phyloP scores from a whole-genome alignment of 2,329 filamentous ascomycete species.

The Macrophomina pseudophaseolina region DNA sequence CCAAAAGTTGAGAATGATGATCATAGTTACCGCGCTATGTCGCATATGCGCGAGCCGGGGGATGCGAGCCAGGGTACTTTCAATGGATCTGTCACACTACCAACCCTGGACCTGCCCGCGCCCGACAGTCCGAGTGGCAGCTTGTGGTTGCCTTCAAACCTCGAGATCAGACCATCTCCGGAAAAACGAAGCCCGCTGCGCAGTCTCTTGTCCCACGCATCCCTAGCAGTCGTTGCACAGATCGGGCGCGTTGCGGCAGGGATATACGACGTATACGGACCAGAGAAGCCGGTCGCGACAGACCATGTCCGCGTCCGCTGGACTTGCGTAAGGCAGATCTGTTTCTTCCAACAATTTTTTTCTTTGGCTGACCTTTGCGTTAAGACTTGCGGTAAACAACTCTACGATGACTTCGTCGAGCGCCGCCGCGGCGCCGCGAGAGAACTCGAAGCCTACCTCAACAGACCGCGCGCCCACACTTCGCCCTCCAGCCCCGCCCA shows the following conservation, averaged over 20 bases:
- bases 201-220: constrained; percentile 6
- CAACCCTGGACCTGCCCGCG: constrained; percentile 4
- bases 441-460: constrained; percentile 46
- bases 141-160: constrained; percentile 14
- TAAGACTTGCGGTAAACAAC: constrained; percentile 39
- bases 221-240: constrained; percentile 4
- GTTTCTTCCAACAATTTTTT: background rate
- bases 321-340: constrained; percentile 38
- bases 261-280: constrained; percentile 31
- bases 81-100: constrained; percentile 18
- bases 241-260: background rate
- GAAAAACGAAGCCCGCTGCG: background rate
- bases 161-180: constrained; percentile 18
- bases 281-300: constrained; percentile 37
- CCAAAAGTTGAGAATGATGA: background rate
- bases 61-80: background rate
- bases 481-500: constrained; percentile 33
- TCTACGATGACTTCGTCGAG: constrained; percentile 49
- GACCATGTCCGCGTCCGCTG: constrained; percentile 43
- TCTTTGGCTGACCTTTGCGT: constrained; percentile 1
- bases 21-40: background rate
- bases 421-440: constrained; percentile 43
- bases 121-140: constrained; percentile 17
- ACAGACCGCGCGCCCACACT: constrained; percentile 38
- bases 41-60: constrained; percentile 3